These are phyloP conservation scores for Umbelopsis ramanniana DNA, from an alignment of 192 early-diverging fungal genomes.

Conservation along the genomic window DNA sequence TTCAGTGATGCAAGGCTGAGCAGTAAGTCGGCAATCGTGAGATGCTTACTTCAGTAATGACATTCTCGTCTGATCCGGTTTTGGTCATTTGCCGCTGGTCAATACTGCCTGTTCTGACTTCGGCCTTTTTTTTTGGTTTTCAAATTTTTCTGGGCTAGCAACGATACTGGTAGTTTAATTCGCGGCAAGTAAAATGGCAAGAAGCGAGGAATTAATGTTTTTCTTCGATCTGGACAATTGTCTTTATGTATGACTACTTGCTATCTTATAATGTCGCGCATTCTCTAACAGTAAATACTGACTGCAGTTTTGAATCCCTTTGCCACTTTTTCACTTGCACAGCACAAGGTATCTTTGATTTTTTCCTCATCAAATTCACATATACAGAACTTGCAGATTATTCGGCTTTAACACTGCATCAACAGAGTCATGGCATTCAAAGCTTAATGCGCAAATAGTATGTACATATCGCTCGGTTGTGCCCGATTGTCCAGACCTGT, in stretches of 20 bases:
- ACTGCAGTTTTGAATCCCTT: not conserved
- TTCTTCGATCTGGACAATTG: slow-evolving; percentile 88
- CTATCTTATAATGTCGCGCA: not conserved
- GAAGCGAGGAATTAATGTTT: slow-evolving; percentile 54
- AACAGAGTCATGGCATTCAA: slow-evolving; percentile 53
- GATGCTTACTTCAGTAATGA: not conserved
- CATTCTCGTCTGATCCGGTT: not conserved
- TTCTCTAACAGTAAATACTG: slow-evolving; percentile 17
- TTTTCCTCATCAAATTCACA: not conserved
- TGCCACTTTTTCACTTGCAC: not conserved
- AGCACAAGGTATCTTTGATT: not conserved
- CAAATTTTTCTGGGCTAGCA: no score
- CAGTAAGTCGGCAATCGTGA: not conserved
- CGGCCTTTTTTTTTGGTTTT: no score
- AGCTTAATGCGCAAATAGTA: slow-evolving; percentile 59
- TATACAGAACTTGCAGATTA: no score
- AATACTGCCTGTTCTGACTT: no score
- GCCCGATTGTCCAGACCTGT: not conserved
- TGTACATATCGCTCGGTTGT: not conserved
- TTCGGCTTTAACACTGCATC: slow-evolving; percentile 14
- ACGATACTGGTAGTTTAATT: not conserved
- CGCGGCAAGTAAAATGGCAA: slow-evolving; percentile 14
- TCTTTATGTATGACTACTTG: slow-evolving; percentile 53
- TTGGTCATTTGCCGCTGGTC: not conserved
- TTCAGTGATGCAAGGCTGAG: not conserved